These are phyloP conservation scores for Pythium angustatum DNA, from an alignment of 352 stramenopile species.

Conservation along the genomic window DNA sequence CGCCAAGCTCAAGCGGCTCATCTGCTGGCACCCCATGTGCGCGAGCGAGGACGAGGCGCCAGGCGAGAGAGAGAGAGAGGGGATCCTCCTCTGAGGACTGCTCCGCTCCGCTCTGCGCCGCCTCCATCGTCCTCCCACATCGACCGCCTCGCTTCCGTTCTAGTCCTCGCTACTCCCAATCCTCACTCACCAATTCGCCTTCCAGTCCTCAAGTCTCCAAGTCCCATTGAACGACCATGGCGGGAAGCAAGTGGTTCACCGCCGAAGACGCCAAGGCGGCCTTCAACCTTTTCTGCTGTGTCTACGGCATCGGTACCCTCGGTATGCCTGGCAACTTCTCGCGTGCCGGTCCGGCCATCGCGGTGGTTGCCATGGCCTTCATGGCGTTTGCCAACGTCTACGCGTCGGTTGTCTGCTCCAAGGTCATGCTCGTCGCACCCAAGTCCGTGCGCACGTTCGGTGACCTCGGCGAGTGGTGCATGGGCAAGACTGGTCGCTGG, in stretches of 20 bases:
- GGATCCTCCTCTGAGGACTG: too few species aligned
- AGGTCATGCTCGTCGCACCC: conserved; percentile 55
- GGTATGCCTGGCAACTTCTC: conserved; percentile 12
- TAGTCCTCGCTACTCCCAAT: too few species aligned
- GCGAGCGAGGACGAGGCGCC: too few species aligned
- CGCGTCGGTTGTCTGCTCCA: conserved; percentile 53
- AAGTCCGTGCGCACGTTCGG: conserved; percentile 51
- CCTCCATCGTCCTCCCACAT: too few species aligned
- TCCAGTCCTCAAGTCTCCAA: neutral
- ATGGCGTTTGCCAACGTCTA: conserved; percentile 72
- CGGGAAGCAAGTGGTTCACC: conserved; percentile 6
- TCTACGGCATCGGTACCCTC: conserved; percentile 10
- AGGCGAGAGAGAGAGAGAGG: too few species aligned
- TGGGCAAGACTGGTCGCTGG: conserved; percentile 51
- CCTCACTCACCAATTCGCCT: neutral
- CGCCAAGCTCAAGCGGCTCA: too few species aligned
- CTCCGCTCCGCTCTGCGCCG: too few species aligned
- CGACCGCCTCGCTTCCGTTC: too few species aligned
- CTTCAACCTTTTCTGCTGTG: conserved; percentile 22
- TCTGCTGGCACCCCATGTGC: too few species aligned
- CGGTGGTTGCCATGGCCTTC: conserved; percentile 51
- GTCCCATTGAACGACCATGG: too few species aligned
- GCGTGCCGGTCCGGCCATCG: conserved; percentile 37
- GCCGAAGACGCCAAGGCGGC: conserved; percentile 2
- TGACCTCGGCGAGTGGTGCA: conserved; percentile 60